Conservation (phyloP, 495 filamentous ascomycete genomes). For the Tuber aestivum region DNA sequence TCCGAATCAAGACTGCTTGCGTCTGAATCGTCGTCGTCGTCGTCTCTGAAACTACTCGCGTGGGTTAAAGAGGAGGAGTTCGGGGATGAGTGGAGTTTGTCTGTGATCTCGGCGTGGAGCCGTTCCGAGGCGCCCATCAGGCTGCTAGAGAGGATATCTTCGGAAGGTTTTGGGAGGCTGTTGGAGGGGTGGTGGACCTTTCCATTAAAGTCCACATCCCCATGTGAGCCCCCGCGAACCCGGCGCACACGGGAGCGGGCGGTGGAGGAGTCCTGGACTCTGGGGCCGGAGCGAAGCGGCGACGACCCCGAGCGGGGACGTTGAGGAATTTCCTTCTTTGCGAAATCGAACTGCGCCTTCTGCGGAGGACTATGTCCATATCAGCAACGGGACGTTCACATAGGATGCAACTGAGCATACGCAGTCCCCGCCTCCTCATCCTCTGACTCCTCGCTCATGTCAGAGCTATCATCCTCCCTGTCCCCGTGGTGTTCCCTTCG, state of each 20-base stretch:
- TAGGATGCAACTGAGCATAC: background rate
- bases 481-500: constrained; percentile 68
- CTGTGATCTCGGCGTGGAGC: constrained; percentile 15
- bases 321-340: constrained; percentile 70
- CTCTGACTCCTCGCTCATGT: constrained; percentile 90
- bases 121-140: constrained; percentile 1
- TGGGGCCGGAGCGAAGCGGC: constrained; percentile 59
- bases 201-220: constrained; percentile 22
- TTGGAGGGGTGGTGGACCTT: background rate
- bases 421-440: constrained; percentile 54
- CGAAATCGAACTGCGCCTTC: constrained; percentile 81
- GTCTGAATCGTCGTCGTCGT: constrained; percentile 56
- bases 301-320: constrained; percentile 77
- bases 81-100: constrained; percentile 20
- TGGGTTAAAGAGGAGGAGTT: constrained; percentile 14
- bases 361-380: background rate
- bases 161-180: constrained; percentile 8
- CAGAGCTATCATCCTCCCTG: constrained; percentile 83
- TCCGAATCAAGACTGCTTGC: constrained; percentile 58
- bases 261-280: constrained; percentile 46
- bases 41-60: constrained; percentile 49
- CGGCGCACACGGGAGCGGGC: constrained; percentile 14
- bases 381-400: background rate
- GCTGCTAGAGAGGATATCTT: constrained; percentile 10
- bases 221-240: constrained; percentile 21